Evolutionary conservation across 176 grass and related monocot species (phyloP).

Genomic region (Zoysia japonica): DNA sequence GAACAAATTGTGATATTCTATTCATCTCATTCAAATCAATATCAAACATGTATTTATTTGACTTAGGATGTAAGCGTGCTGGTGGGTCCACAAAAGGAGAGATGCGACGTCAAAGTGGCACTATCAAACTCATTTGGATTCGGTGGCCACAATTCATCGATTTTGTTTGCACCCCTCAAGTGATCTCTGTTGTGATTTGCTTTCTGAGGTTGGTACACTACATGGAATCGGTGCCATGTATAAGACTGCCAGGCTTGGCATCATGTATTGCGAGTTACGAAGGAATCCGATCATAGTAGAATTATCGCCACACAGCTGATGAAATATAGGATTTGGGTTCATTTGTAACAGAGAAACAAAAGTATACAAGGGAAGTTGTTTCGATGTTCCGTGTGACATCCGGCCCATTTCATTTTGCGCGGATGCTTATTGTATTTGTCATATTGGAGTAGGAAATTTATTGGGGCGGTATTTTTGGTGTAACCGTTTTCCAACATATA

Average conservation of each 20-base stretch:
- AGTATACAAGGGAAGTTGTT: constrained; percentile 9
- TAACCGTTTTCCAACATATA: constrained; percentile 23
- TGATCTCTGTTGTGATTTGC: constrained; percentile 31
- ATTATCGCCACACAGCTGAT: constrained; percentile 36
- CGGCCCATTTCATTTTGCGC: constrained; percentile 8
- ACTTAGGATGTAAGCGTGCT: constrained; percentile 71
- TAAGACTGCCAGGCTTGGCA: constrained; percentile 12
- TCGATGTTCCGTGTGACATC: constrained; percentile 3
- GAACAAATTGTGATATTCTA: neutral
- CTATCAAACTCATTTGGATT: constrained; percentile 97
- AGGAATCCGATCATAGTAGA: constrained; percentile 44
- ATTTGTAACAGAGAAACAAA: constrained; percentile 39
- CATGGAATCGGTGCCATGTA: constrained; percentile 21
- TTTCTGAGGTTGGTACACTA: constrained; percentile 21
- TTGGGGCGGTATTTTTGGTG: constrained; percentile 9
- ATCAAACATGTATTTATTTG: constrained; percentile 35
- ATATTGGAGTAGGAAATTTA: neutral
- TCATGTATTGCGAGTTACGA: constrained; percentile 37
- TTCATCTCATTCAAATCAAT: constrained; percentile 2
- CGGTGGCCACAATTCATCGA: constrained; percentile 94
- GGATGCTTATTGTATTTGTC: constrained; percentile 30
- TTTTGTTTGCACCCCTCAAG: constrained; percentile 84
- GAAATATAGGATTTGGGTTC: constrained; percentile 1
- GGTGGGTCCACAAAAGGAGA: constrained; percentile 86
- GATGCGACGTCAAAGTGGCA: constrained; percentile 80